Conservation (phyloP, 176 grass and related monocot species). For the Poa pratensis region DNA sequence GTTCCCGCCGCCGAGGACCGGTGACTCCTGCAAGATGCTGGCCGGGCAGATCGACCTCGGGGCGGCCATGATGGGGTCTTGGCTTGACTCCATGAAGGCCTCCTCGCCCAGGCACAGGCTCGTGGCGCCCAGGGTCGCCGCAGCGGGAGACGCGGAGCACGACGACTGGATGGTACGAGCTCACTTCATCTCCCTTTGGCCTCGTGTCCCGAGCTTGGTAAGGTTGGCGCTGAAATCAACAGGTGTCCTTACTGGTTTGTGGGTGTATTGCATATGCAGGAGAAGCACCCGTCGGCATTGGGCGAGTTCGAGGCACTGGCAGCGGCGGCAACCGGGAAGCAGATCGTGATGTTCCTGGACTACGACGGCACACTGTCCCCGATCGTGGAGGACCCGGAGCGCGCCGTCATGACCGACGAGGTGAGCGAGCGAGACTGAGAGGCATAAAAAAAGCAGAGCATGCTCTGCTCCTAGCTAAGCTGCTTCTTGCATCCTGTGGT, state of each 20-base stretch:
- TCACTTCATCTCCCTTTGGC: neutral
- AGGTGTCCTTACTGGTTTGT: neutral
- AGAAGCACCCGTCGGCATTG: conserved; percentile 79
- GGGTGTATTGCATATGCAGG: conserved; percentile 23
- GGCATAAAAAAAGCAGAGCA: neutral
- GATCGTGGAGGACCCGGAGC: conserved; percentile 94
- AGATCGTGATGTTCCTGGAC: conserved; percentile 93
- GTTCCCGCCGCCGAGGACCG: conserved; percentile 51
- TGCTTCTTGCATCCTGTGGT: neutral
- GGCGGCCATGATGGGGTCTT: conserved; percentile 41
- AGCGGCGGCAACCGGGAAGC: conserved; percentile 69
- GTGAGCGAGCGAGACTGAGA: conserved; percentile 25
- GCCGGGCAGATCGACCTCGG: conserved; percentile 52
- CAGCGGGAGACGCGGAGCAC: conserved; percentile 36
- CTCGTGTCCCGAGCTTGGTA: neutral
- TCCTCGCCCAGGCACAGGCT: conserved; percentile 61
- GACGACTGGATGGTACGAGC: conserved; percentile 58
- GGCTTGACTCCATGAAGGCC: conserved; percentile 73
- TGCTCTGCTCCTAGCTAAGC: neutral
- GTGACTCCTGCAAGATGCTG: conserved; percentile 48
- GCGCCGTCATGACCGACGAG: conserved; percentile 92
- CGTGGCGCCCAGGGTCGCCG: conserved; percentile 1
- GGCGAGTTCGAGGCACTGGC: conserved; percentile 82
- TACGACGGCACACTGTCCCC: conserved; percentile 97
- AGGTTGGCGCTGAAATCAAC: neutral